Base-by-base conservation (phyloP, 2,329 filamentous ascomycete genomes). In the Colletotrichum gloeosporioides region DNA sequence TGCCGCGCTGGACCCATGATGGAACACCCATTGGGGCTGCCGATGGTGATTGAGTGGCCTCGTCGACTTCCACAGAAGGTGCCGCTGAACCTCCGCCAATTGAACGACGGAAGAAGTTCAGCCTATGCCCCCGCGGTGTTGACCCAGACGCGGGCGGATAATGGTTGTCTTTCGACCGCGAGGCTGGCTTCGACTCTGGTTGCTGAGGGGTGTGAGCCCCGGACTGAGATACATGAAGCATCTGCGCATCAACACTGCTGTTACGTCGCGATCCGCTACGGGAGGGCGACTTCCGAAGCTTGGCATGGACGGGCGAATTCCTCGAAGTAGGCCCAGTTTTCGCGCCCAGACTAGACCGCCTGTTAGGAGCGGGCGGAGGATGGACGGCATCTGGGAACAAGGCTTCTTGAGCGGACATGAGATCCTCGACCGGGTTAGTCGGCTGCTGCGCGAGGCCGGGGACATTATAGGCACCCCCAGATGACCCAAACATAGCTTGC, bases 101-200 rank as follows among this genome's bases (percentile, higher is more conserved):
- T 3, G 89, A 90, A 32, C 90, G 86, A 6, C 89, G 86, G 81
- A 91, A 91, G 4, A 92, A 82, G 71, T 89, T 90, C 18, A 91
- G 81, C 3, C 88, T 87, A 31, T 85, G 85, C 10, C 87, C 86
- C 10, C 87, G 85, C 1, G 85, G 81, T 10, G 85, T 82, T 71
- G 89, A 83, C n/a, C 86, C 84, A 0, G 86, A 81, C 4, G 89
- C 86, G 0, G 90, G 90, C 0, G 90, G 90, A 75, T 92, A 91
- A 32, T 88, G 87, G 36, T 80, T 84, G 8, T 74, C 55, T 29
- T 71, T 74, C 13, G 65, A 44, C 13, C 75, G 65, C 15, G 49
- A n/a, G 12, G 12, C 61, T 83, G 84, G 76, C 84, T 86, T 78
- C 15, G 70, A n/a, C 22, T 76, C 79, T 63, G 77, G 9, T 9